These are phyloP conservation scores for Fusarium pilosicola DNA, from an alignment of 2,329 filamentous ascomycete species.

Conservation along the genomic window DNA sequence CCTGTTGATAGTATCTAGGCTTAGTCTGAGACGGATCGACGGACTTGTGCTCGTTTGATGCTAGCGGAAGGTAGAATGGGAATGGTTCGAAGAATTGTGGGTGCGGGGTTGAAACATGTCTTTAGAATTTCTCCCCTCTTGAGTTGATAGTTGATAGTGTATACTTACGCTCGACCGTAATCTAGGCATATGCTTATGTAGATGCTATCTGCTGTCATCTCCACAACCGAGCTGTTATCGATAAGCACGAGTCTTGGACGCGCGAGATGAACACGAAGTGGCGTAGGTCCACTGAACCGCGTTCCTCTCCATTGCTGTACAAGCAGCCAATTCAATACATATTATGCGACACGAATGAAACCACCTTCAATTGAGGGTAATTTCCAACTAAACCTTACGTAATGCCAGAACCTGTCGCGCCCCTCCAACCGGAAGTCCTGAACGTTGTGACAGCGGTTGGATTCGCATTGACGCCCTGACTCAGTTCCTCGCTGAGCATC, in stretches of 20 bases:
- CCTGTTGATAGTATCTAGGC: neutral
- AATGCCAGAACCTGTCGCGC: neutral
- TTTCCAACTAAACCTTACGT: rapidly evolving
- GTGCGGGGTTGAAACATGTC: neutral
- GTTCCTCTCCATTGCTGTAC: neutral
- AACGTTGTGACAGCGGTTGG: neutral
- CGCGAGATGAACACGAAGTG: neutral
- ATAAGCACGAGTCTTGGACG: neutral
- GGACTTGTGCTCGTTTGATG: neutral
- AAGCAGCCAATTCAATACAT: neutral
- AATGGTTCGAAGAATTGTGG: neutral
- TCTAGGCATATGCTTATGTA: neutral
- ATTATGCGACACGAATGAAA: neutral
- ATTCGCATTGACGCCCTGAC: too few species aligned
- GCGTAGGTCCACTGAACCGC: neutral
- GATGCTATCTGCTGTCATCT: neutral
- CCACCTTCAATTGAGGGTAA: neutral
- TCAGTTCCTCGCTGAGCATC: neutral
- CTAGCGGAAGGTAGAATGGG: neutral
- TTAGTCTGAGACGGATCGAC: neutral
- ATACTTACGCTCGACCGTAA: rapidly evolving
- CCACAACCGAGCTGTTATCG: neutral
- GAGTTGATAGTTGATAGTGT: rapidly evolving
- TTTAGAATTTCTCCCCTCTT: rapidly evolving
- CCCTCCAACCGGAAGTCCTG: neutral